Base-by-base conservation (phyloP, 768 basidiomycete genomes). In the Saitozyma sp. region DNA sequence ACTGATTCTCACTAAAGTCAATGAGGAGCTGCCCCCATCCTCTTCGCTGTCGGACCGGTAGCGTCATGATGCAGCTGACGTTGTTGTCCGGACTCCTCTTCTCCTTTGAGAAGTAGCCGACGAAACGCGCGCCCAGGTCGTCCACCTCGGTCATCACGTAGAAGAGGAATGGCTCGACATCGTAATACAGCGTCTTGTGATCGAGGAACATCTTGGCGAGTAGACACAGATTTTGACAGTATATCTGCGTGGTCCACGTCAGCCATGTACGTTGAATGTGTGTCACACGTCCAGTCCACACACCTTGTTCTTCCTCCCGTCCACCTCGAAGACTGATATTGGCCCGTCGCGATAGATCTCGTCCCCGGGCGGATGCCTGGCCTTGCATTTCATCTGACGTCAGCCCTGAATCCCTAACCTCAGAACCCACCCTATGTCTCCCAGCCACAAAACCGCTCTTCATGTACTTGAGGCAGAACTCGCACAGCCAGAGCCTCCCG, bases 61-160 rank as follows among this genome's bases (percentile, higher is more conserved):
- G 82, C 16, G 96, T 98, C 94, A 99, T 97, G 76, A 99, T 99
- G 83, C 96, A 99, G 79, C 92, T 95, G 68, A 99, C 87, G 81
- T 99, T 99, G 79, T 92, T 93, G 74, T 92, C 93, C 59, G 89
- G 88, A 77, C 92, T 94, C 56, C 91, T 84, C 82, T 99, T 99
- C 84, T 99, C 96, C 80, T 99, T 99, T 81, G 89, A 91, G 78
- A 99, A 99, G 79, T 99, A 99, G 8, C 96, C 96, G 57, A 99
- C 89, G 74, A 99, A 99, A 57, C 90, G 88, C 38, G 92, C 89
- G 7, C 95, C 96, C 54, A 85, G 81, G 43, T 92, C 91, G 81
- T 96, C 91, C 61, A 85, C 84, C 76, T 96, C 91, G 4, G 95
- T 89, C 82, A 96, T 91, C 67, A 99, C 94, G 79, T 99, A 99